Base-by-base conservation (phyloP, 352 stramenopile species). In the Phytophthora nicotianae region DNA sequence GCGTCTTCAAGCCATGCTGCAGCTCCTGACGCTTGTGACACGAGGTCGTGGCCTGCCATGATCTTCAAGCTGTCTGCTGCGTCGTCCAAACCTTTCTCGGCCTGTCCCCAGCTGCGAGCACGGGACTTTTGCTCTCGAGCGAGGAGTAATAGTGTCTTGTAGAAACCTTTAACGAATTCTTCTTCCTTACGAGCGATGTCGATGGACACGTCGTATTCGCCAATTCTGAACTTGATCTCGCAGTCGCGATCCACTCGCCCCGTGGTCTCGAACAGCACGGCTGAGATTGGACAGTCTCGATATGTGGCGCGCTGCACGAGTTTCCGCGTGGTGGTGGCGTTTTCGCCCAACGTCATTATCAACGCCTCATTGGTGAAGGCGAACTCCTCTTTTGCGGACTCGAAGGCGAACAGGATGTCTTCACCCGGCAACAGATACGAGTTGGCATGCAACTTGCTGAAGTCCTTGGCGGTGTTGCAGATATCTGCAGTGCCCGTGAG, bases 181-280 rank as follows among this genome's bases (percentile, higher is more conserved):
- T 86, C 74, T 40, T 88, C 79, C 33, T 84, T 83, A 5, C 62
- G 58, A 8, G 72, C 76, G 35, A 86, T 83, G 56, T 88, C 79
- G 41, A 88, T 86, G 35, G 58, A 81, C 8, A 86, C 49, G 13
- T 71, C 24, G 11, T 54, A 23, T 2, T 69, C 54, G 16, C 76
- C 79, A 40, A 88, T 83, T 13, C 37, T 19, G 62, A 88, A 86
- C 62, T 88, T 86, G 65, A 88, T 83, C 63, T 86, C 79, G 38
- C 79, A 88, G 65, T 88, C 79, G 27, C 76, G 79, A 40, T 88
- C 79, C 17, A 84, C 52, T 20, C 74, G 74, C 0, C 79, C 79
- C 3, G 76, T 80, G 8, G 79, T 88, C 65, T 86, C 79, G 42
- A 88, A 86, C 23, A 62, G 24, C 10, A 88, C 75, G 11, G 66